Evolutionary conservation across 2,329 filamentous ascomycete species (phyloP), one percentile per base, ranked within the genome.

Genomic region (Fusarium kyushuense): DNA sequence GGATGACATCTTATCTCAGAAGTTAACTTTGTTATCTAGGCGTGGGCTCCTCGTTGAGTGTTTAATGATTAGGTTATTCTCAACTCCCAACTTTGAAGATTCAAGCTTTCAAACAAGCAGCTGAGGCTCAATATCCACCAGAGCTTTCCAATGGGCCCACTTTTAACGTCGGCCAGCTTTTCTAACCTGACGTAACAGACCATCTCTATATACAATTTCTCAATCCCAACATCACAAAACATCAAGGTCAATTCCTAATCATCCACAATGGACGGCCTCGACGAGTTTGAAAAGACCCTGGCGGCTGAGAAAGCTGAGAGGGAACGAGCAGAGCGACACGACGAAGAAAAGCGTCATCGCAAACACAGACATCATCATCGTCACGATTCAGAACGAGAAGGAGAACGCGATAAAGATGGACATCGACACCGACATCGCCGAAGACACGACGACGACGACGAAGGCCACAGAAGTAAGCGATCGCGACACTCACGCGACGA

Each of bases 241-340:
- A 27, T 7, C 11, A 3, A 30, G 12, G 21, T 1, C 11, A 30
- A 3, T 11, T 1, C 2, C 5, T 11, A n/a, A 27, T 16, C 5
- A 21, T 3, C n/a, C n/a, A 16, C 16, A 9, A 87, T 86, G 84
- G 83, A 85, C 67, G 80, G 84, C n/a, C 79, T 87, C 12, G 86
- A 86, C 48, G 92, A 94, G 59, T 96, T 96, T 62, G 93, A 96
- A 78, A 92, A 90, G 76, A 83, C 89, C 27, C 84, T 96, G 14
- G 91, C 90, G 2, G 86, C 89, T 43, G 89, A 87, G 68, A 90
- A 89, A 74, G 81, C 81, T 1, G 79, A 82, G 46, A 83, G 86
- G 55, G 84, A 87, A 42, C 80, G 79, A 8, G 76, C 76, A 38
- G 84, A 84, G 62, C 79, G 80, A 38, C 79, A 36, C 19, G 41